Evolutionary conservation across 306 rosid species (phyloP).

Genomic region (Macrotyloma uniflorum): DNA sequence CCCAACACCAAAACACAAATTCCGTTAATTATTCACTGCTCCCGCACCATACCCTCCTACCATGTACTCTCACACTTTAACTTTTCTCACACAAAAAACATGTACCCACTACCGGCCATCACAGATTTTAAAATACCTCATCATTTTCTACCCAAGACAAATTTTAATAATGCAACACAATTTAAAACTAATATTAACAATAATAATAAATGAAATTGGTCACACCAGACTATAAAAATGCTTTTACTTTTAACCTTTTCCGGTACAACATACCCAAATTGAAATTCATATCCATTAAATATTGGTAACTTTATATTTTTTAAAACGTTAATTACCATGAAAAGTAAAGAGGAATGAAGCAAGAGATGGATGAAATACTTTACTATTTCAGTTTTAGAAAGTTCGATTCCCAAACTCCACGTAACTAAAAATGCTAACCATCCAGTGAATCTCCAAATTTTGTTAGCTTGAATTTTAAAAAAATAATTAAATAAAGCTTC

Average conservation of each 20-base stretch:
- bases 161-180: conserved; percentile 1
- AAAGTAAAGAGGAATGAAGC: conserved; percentile 32
- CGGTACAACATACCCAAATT: background rate
- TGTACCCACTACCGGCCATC: no score
- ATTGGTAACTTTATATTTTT: background rate
- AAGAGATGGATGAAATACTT: conserved; percentile 44
- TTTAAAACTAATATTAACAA: background rate
- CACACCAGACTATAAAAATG: background rate
- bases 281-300: background rate
- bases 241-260: background rate
- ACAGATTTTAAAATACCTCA: background rate
- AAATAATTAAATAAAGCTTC: background rate
- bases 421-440: conserved; percentile 26
- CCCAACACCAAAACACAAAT: background rate
- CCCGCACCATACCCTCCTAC: conserved; percentile 24
- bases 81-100: no score
- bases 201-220: background rate
- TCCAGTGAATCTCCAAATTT: background rate
- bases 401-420: conserved; percentile 34
- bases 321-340: background rate
- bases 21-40: conserved; percentile 23
- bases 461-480: background rate
- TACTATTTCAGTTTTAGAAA: conserved; percentile 7
- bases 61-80: background rate
- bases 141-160: conserved; percentile 16